phyloP scores from a whole-genome alignment of 176 grass and related monocot genomes.

The Coix lacrymajobi region DNA sequence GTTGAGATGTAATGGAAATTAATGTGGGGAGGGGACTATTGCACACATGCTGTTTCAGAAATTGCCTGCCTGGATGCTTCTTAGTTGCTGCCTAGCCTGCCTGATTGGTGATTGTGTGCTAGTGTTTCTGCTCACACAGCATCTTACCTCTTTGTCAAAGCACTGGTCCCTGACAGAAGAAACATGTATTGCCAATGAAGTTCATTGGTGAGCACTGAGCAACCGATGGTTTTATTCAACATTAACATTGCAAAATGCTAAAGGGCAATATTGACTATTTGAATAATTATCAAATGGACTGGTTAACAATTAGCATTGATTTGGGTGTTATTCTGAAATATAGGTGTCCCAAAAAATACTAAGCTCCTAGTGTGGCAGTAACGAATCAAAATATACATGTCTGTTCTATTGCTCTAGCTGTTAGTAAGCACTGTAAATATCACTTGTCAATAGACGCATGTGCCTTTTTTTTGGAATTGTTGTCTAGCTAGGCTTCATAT shows the following conservation, averaged over 20 bases:
- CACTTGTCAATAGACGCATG: neutral
- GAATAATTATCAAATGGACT: neutral
- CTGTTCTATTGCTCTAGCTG: neutral
- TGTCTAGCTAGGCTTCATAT: neutral
- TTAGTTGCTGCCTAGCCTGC: neutral
- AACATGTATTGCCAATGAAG: neutral
- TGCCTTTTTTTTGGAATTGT: neutral
- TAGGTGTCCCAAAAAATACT: neutral
- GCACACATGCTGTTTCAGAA: neutral
- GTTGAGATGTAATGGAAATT: neutral
- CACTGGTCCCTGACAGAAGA: neutral
- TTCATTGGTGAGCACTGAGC: neutral
- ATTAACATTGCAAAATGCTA: neutral
- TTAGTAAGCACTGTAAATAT: neutral
- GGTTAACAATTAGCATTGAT: neutral
- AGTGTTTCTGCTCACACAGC: neutral
- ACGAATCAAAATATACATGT: neutral
- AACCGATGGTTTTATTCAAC: neutral
- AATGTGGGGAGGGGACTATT: neutral
- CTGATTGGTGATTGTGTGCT: neutral
- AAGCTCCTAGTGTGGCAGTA: neutral
- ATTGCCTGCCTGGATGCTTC: neutral
- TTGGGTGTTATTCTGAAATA: neutral
- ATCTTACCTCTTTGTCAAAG: neutral
- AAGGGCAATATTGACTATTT: neutral